phyloP scores from a whole-genome alignment of 2,329 filamentous ascomycete species.

The Arachnomyces sp. region DNA sequence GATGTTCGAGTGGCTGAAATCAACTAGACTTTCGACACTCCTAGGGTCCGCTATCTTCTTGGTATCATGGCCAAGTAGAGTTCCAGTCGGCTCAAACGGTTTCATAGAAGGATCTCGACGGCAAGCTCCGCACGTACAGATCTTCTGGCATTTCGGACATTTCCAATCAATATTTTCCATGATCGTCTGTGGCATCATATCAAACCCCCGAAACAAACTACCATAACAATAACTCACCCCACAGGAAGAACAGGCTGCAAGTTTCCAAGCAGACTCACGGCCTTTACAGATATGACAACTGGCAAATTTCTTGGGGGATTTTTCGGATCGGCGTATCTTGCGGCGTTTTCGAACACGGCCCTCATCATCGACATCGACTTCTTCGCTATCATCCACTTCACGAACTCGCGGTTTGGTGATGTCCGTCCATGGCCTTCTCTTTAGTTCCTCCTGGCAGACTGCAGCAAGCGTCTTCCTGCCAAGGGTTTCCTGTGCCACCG shows the following conservation, averaged over 20 bases:
- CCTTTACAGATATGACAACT: slow-evolving; percentile 77
- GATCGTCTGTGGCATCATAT: slow-evolving; percentile 73
- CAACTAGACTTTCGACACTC: slow-evolving; percentile 81
- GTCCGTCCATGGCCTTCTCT: slow-evolving; percentile 71
- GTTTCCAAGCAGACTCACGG: slow-evolving; percentile 73
- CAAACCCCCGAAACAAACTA: slow-evolving; percentile 83
- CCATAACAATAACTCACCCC: slow-evolving; percentile 80
- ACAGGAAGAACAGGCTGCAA: slow-evolving; percentile 73
- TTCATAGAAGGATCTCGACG: slow-evolving; percentile 58
- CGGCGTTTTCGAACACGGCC: slow-evolving; percentile 55
- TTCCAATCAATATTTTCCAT: slow-evolving; percentile 78
- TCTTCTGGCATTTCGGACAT: slow-evolving; percentile 76
- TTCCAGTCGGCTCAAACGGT: slow-evolving; percentile 80
- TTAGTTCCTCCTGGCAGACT: slow-evolving; percentile 86
- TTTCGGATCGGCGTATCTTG: slow-evolving; percentile 44
- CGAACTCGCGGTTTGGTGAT: slow-evolving; percentile 52
- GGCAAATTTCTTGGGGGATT: slow-evolving; percentile 42
- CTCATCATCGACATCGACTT: slow-evolving; percentile 49
- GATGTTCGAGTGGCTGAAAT: slow-evolving; percentile 83
- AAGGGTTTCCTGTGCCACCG: slow-evolving; percentile 54
- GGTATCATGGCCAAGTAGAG: slow-evolving; percentile 83
- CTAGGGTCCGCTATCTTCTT: slow-evolving; percentile 81
- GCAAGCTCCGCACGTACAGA: slow-evolving; percentile 81
- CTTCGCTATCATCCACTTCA: slow-evolving; percentile 25
- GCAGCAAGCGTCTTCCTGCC: slow-evolving; percentile 77